These are phyloP conservation scores for Lodderomyces beijingensis DNA, from an alignment of 1,139 yeast species.

Conservation along the genomic window DNA sequence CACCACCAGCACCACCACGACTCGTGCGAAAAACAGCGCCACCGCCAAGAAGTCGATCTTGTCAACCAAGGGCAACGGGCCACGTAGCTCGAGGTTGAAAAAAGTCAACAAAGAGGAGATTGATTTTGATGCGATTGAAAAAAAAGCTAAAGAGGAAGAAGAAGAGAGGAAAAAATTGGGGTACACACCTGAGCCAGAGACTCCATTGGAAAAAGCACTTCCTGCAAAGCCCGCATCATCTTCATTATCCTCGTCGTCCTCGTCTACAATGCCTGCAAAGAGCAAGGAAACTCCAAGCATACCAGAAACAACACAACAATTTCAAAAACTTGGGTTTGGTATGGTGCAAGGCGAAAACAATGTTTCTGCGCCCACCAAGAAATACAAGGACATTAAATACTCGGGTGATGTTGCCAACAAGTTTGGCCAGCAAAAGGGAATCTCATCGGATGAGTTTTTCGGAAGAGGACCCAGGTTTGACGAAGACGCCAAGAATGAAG, in stretches of 20 bases:
- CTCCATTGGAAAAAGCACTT: slow-evolving; percentile 13
- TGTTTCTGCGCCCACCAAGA: slow-evolving; percentile 29
- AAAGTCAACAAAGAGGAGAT: slow-evolving; percentile 55
- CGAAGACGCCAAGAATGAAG: slow-evolving; percentile 73
- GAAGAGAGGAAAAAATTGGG: slow-evolving; percentile 71
- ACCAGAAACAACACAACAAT: slow-evolving; percentile 62
- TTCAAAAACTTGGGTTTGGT: slow-evolving; percentile 82
- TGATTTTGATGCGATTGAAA: slow-evolving; percentile 90
- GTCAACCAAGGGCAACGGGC: slow-evolving; percentile 37
- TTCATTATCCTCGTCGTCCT: slow-evolving; percentile 8
- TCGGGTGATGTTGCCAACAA: slow-evolving; percentile 73
- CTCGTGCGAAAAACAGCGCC: slow-evolving; percentile 17
- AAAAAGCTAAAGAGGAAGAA: slow-evolving; percentile 78
- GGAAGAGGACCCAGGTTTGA: slow-evolving; percentile 83
- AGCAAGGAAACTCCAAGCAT: slow-evolving; percentile 26
- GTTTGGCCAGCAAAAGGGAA: slow-evolving; percentile 87
- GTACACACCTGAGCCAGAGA: slow-evolving; percentile 46
- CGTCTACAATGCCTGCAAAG: slow-evolving; percentile 13
- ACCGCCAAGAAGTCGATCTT: slow-evolving; percentile 37
- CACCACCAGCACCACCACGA: slow-evolving; percentile 14
- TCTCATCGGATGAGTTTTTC: slow-evolving; percentile 90
- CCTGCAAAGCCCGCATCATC: slow-evolving; percentile 6
- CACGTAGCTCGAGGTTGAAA: slow-evolving; percentile 56
- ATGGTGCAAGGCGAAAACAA: slow-evolving; percentile 54
- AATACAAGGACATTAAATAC: slow-evolving; percentile 49